A percentile compares a stretch with the other conserved stretches of the same genome.
Conservation (phyloP, 352 stramenopile genomes). For the Globisporangium viniferum region DNA sequence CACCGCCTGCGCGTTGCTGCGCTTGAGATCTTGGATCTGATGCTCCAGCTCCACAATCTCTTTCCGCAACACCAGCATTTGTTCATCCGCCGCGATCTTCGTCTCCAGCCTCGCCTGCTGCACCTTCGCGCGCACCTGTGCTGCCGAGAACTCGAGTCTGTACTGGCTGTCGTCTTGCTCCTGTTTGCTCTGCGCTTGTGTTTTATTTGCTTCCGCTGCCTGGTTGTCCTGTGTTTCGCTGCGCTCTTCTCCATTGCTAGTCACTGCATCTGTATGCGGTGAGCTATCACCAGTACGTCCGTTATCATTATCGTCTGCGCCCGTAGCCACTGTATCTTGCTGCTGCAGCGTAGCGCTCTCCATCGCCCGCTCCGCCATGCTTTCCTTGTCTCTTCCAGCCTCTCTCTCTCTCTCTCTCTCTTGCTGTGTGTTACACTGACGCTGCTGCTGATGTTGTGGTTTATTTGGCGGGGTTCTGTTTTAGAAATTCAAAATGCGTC, state of each 20-base stretch:
- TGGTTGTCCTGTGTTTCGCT: background rate
- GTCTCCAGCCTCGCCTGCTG: constrained; percentile 53
- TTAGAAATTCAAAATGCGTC: constrained; percentile 7
- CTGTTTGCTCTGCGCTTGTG: background rate
- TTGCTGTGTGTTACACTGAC: background rate
- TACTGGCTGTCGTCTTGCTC: constrained; percentile 21
- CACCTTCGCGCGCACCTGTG: constrained; percentile 48
- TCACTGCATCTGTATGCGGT: background rate
- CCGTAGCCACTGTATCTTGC: background rate
- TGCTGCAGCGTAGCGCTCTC: background rate
- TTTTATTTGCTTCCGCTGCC: background rate
- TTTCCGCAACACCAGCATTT: constrained; percentile 40
- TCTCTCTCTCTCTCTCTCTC: background rate
- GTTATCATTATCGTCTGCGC: background rate
- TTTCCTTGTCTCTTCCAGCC: background rate
- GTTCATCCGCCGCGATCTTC: constrained; percentile 46
- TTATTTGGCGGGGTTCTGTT: constrained; percentile 2
- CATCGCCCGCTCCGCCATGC: background rate
- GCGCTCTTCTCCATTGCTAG: background rate
- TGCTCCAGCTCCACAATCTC: constrained; percentile 42
- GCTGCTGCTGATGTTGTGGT: background rate
- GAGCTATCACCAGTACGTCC: background rate
- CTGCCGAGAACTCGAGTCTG: constrained; percentile 32
- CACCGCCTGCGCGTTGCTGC: constrained; percentile 20
- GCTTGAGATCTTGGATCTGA: constrained; percentile 13